Base-by-base conservation (phyloP, 2,329 filamentous ascomycete genomes). In the Chrysoporthe austroafricana region DNA sequence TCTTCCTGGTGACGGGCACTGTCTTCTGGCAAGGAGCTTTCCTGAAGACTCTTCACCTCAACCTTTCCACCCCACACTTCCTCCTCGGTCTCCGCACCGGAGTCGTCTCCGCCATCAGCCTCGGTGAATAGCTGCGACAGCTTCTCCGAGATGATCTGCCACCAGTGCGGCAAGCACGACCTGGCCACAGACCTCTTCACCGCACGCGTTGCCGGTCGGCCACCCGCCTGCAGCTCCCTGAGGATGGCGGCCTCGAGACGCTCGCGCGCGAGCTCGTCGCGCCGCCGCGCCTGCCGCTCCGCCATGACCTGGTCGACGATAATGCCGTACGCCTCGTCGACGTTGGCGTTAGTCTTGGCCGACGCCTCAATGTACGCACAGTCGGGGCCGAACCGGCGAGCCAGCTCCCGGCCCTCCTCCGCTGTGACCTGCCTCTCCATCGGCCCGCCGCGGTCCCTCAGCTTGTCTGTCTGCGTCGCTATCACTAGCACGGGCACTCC, bases 291-390 rank as follows among this genome's bases (percentile, higher is more conserved):
- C 9, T 39, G 54, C 46, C 66, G 66, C 56, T 50, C 64, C 18
- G 32, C 64, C 66, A 68, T 62, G 32, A 62, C 62, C 50, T 57
- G 62, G 57, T 68, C 62, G 14, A 62, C 66, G 32, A 68, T 34
- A 21, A 65, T 57, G 32, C 57, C 62, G 18, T 62, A 68, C 2
- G 66, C 66, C 62, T 68, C 66, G 42, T 68, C 66, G 57, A 68
- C 57, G 50, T 65, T 68, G 32, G 62, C 57, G 57, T 65, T 65
- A 16, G 66, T 62, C 48, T 62, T 65, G 48, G 66, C 62, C 14
- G 66, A 68, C n/a, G 60, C 44, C 62, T 68, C 66, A 7, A 68
- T 65, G 48, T 68, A 68, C 8, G 62, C 66, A 26, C 57, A 58
- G 43, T 61, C 57, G 21, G 62, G 58, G 16, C 66, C 62, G 43